These are phyloP conservation scores for Fraxinus baroniana DNA, from an alignment of 305 asterid species.

Conservation along the genomic window DNA sequence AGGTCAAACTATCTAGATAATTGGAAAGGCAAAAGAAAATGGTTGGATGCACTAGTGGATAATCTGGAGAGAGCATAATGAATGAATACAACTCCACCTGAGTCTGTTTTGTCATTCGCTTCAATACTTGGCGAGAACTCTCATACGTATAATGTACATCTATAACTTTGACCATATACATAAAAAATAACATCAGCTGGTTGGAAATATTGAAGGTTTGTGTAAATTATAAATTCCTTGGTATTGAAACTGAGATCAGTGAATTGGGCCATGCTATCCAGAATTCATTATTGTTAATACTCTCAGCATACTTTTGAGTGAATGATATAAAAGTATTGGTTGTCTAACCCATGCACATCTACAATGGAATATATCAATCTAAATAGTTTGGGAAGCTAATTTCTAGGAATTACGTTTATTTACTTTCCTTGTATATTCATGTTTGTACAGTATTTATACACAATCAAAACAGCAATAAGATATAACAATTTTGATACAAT, in stretches of 20 bases:
- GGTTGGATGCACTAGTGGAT: conserved; percentile 16
- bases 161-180: neutral
- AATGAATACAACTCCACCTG: neutral
- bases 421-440: too few species aligned
- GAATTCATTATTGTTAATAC: neutral
- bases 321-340: neutral
- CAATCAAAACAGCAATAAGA: too few species aligned
- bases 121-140: neutral
- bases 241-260: conserved; percentile 3
- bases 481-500: too few species aligned
- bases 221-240: neutral
- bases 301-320: neutral
- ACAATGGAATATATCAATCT: too few species aligned
- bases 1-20: conserved; percentile 15
- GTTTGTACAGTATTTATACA: too few species aligned
- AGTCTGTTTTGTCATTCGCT: neutral
- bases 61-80: conserved; percentile 15
- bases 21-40: conserved; percentile 17
- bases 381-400: too few species aligned
- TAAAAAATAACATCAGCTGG: neutral
- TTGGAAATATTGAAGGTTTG: neutral
- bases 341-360: neutral
- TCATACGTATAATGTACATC: neutral
- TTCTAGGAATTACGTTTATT: too few species aligned
- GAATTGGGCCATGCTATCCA: neutral